Evolutionary conservation across 768 basidiomycete species (phyloP).

Genomic region (Galerina marginata): DNA sequence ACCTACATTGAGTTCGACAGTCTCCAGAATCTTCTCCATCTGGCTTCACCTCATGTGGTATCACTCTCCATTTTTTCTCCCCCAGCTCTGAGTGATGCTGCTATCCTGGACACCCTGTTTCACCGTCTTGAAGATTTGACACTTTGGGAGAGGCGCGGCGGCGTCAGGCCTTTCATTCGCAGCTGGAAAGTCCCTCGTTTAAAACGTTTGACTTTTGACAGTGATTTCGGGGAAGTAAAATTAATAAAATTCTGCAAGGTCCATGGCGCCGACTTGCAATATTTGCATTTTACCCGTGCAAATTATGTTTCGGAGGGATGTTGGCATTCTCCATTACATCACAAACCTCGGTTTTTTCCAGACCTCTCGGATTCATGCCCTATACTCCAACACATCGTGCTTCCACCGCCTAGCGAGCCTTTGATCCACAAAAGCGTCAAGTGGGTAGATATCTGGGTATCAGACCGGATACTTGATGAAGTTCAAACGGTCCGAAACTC

Average conservation of each 20-base stretch:
- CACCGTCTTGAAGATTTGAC: neutral
- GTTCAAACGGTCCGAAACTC: neutral
- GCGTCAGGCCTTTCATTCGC: neutral
- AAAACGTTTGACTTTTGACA: slow-evolving; percentile 2
- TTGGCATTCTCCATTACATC: neutral
- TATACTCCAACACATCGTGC: slow-evolving; percentile 2
- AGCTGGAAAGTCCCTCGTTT: neutral
- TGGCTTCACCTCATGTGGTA: neutral
- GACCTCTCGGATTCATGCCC: slow-evolving; percentile 2
- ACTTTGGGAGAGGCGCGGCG: neutral
- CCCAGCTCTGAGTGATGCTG: neutral
- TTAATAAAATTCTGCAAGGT: neutral
- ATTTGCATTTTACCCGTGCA: neutral
- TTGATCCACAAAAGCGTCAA: slow-evolving; percentile 2
- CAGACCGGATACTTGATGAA: neutral
- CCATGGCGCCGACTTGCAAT: neutral
- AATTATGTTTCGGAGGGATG: neutral
- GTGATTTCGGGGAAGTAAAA: no score
- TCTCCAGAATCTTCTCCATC: neutral
- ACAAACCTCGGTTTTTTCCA: neutral
- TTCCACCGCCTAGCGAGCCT: neutral
- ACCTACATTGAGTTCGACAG: neutral
- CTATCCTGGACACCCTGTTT: neutral
- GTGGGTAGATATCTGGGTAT: slow-evolving; percentile 13
- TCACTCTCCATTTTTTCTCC: slow-evolving; percentile 5